Base-by-base conservation (phyloP, 768 basidiomycete species). In the Rossbeevera mucosa region DNA sequence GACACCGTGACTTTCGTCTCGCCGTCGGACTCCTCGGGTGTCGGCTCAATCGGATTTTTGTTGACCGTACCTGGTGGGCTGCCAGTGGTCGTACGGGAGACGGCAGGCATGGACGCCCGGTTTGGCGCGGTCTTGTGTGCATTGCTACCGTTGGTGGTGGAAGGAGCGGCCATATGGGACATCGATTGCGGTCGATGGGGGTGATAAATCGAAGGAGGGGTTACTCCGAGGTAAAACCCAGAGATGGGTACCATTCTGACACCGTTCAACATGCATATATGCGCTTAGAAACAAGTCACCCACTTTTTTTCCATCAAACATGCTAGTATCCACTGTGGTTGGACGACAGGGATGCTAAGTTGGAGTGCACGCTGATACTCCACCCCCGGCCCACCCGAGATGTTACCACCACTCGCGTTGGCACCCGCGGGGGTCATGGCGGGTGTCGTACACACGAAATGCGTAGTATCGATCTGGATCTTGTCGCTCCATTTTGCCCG, bases 381-480 rank as follows among this genome's bases (percentile, higher is more conserved):
- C 7, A 89, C 85, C 0, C 87, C 87, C 0, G 92, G 88, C n/a
- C 66, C 68, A 2, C 82, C 81, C 14, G 76, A 72, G 11, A 74
- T 71, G 1, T 74, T 65, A 50, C 74, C 78, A 1, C 85, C 82
- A 8, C 77, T 74, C 0, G 77, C 77, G 52, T 74, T 77, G 9
- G 82, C 82, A 28, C 81, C 85, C 9, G 68, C 60, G 0, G 83
- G 80, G 0, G 82, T 85, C 9, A 82, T 79, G 1, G 85, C 86
- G 3, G 94, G 92, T 0, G 89, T 92, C 16, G 93, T 95, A 65
- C 94, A 95, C 38, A 97, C 94, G 59, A 96, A 99, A 69, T 99
- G 95, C 0, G 94, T 97, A 9, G 95, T 98, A 65, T 99, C 95
- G 52, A 98, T 94, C 72, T 94, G 91, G 36, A 99, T 94, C 63